Conservation (phyloP, 306 rosid species). For the Phaseolus lunatus region DNA sequence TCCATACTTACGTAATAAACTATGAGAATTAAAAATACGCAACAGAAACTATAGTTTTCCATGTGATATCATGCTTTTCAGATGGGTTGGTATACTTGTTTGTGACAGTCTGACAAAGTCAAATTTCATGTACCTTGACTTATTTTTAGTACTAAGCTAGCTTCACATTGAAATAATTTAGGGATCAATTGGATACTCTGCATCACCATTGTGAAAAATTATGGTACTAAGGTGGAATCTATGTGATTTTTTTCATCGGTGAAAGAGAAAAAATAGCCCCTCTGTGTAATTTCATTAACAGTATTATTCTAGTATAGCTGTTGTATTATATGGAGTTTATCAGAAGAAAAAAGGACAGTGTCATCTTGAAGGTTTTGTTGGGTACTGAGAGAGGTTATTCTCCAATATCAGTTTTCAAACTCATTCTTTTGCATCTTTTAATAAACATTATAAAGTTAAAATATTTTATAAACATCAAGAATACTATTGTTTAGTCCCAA, state of each 20-base stretch:
- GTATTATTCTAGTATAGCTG: not conserved
- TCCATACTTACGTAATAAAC: conserved; percentile 12
- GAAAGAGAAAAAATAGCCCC: not conserved
- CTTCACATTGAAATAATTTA: conserved; percentile 41
- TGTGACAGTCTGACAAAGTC: conserved; percentile 38
- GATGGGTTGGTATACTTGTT: conserved; percentile 40
- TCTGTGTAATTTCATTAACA: conserved; percentile 14
- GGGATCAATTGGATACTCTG: conserved; percentile 41
- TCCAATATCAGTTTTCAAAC: not conserved
- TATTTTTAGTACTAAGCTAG: conserved; percentile 17
- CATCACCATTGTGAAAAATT: conserved; percentile 45
- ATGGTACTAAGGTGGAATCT: conserved; percentile 45
- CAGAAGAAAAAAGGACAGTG: not conserved
- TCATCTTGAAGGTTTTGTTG: conserved; percentile 37
- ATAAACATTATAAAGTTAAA: not conserved
- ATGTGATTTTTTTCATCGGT: not conserved
- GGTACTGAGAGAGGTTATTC: not conserved
- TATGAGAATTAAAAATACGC: conserved; percentile 3
- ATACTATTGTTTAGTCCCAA: not conserved
- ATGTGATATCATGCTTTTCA: conserved; percentile 58
- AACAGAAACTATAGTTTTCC: conserved; percentile 40
- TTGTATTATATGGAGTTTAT: not conserved
- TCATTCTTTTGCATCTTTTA: not conserved
- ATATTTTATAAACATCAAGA: too few relatives aligned
- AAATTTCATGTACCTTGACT: conserved; percentile 19